phyloP scores from a whole-genome alignment of 345 rosid species.

The Sisymbrium irio region DNA sequence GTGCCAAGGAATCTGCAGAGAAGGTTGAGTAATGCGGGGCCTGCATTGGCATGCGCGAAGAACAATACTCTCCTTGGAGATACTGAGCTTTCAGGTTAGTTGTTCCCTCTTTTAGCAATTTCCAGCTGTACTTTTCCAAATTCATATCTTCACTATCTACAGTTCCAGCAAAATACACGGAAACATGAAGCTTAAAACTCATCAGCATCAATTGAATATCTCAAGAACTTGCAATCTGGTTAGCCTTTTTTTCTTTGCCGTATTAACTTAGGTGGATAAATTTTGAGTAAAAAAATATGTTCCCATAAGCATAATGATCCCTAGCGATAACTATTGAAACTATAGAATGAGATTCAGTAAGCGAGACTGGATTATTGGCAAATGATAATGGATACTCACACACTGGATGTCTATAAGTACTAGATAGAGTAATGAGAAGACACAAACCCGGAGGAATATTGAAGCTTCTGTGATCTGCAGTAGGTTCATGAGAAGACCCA shows the following conservation, averaged over 20 bases:
- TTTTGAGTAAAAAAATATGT: neutral
- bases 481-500: conserved; percentile 30
- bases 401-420: neutral
- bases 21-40: conserved; percentile 36
- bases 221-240: conserved; percentile 11
- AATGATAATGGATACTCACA: neutral
- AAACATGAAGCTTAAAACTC: conserved; percentile 21
- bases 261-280: neutral
- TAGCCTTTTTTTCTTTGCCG: neutral
- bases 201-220: neutral
- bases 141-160: conserved; percentile 27
- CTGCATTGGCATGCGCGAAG: conserved; percentile 28
- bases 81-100: conserved; percentile 26
- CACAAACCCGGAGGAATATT: conserved; percentile 29
- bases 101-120: conserved; percentile 23
- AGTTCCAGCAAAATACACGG: conserved; percentile 28
- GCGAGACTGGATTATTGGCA: no score
- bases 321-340: neutral
- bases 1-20: conserved; percentile 41
- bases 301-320: neutral
- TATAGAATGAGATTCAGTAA: neutral
- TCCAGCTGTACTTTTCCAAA: conserved; percentile 23
- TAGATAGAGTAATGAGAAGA: conserved; percentile 7
- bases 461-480: conserved; percentile 13
- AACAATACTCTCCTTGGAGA: conserved; percentile 20